Evolutionary conservation across 2,329 filamentous ascomycete genomes (phyloP).

Genomic region (Nemania serpens): DNA sequence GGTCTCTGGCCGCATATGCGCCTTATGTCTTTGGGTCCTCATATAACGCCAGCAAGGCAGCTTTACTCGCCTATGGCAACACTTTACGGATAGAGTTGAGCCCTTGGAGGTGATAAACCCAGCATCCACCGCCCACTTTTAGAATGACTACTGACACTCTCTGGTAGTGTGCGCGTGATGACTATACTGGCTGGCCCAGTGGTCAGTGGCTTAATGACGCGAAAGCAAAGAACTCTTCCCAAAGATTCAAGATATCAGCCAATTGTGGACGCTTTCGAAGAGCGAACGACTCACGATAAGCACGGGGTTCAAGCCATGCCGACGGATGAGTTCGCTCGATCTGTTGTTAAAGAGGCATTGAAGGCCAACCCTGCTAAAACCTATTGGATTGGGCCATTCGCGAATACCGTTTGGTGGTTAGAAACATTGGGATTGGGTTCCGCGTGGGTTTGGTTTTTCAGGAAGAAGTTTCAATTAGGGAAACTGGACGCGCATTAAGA

Average conservation of each 20-base stretch:
- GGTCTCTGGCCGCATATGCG: constrained; percentile 32
- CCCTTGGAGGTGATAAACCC: constrained; percentile 19
- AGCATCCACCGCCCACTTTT: neutral
- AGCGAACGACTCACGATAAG: constrained; percentile 21
- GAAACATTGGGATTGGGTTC: constrained; percentile 21
- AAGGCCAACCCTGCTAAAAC: constrained; percentile 14
- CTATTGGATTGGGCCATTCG: constrained; percentile 26
- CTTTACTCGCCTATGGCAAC: constrained; percentile 21
- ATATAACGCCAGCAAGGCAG: constrained; percentile 31
- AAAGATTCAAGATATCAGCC: constrained; percentile 23
- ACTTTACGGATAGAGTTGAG: constrained; percentile 28
- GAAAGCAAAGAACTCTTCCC: constrained; percentile 14
- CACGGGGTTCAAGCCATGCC: constrained; percentile 23
- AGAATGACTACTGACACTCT: neutral
- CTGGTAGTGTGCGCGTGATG: constrained; percentile 16
- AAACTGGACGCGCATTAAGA: constrained; percentile 15
- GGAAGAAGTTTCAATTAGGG: constrained; percentile 30
- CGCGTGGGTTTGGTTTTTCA: constrained; percentile 24
- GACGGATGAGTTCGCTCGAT: constrained; percentile 19
- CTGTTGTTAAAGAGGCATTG: constrained; percentile 16
- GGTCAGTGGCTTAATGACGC: constrained; percentile 23
- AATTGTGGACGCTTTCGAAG: constrained; percentile 20
- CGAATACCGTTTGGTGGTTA: constrained; percentile 22
- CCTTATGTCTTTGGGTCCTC: constrained; percentile 27
- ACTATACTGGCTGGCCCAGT: constrained; percentile 24